Evolutionary conservation across 2,329 filamentous ascomycete genomes (phyloP).

Genomic region (Colletotrichum sp.): DNA sequence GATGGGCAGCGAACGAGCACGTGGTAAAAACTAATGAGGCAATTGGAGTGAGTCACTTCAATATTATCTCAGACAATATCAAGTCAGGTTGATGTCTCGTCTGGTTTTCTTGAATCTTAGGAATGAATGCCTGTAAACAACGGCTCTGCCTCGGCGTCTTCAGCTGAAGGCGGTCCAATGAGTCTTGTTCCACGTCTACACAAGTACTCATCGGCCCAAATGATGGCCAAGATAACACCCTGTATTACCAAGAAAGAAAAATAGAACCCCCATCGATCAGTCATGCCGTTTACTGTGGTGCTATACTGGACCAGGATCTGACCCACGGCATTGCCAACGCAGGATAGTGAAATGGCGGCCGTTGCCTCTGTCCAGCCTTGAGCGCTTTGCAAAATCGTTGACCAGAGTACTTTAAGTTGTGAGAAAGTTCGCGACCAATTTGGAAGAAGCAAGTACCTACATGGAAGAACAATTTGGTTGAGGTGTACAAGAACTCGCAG

Average conservation of each 20-base stretch:
- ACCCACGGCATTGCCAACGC: neutral
- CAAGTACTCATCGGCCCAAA: neutral
- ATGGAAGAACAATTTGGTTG: neutral
- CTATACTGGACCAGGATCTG: neutral
- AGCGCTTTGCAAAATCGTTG: neutral
- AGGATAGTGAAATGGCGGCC: neutral
- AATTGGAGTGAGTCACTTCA: too few relatives aligned
- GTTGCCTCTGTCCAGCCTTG: neutral
- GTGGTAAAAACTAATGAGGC: too few relatives aligned
- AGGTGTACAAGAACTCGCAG: neutral
- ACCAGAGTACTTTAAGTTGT: neutral
- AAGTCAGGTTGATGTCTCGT: too few relatives aligned
- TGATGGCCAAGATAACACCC: rapidly evolving
- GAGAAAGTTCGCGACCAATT: neutral
- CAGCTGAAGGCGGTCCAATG: neutral
- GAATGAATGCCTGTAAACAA: neutral
- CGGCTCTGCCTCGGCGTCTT: neutral
- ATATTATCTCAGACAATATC: too few relatives aligned
- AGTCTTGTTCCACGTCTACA: neutral
- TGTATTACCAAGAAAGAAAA: neutral
- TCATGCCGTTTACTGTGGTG: neutral
- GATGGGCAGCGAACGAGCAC: too few relatives aligned
- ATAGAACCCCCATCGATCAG: neutral
- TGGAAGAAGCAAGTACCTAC: neutral
- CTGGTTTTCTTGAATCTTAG: too few relatives aligned